Conservation (phyloP, 2,329 filamentous ascomycete genomes). For the Ceratocystis huliohia region DNA sequence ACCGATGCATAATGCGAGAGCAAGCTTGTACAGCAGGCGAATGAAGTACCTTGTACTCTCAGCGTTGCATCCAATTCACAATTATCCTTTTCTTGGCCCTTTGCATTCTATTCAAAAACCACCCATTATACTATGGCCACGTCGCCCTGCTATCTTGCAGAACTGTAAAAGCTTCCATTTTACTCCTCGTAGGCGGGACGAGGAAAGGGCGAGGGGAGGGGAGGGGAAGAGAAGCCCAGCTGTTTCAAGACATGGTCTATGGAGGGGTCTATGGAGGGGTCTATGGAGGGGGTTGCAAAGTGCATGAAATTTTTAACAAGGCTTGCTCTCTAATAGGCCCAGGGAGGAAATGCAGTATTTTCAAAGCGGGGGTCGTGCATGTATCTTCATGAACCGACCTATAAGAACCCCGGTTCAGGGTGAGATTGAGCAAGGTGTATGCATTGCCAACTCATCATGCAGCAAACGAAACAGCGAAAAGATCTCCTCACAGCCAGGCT, state of each 20-base stretch:
- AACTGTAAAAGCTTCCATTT: neutral
- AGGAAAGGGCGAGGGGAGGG: no score
- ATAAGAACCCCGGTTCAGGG: conserved; percentile 19
- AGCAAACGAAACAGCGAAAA: conserved; percentile 16
- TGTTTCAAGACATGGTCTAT: conserved; percentile 9
- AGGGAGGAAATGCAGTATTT: conserved; percentile 7
- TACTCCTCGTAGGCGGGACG: neutral
- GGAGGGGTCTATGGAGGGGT: conserved; percentile 6
- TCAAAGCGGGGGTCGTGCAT: conserved; percentile 18
- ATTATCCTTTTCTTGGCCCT: neutral
- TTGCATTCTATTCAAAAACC: neutral
- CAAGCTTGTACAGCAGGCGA: neutral
- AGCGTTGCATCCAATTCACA: neutral
- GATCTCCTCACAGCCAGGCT: neutral
- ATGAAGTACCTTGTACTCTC: conserved; percentile 12
- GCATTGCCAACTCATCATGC: conserved; percentile 22
- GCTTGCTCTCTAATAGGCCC: conserved; percentile 19
- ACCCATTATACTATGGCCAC: neutral
- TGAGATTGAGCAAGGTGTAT: conserved; percentile 20
- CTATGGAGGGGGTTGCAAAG: conserved; percentile 11
- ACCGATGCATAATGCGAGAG: neutral
- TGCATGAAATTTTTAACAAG: conserved; percentile 15
- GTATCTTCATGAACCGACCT: conserved; percentile 11
- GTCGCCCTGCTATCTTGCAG: neutral
- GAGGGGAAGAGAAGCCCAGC: neutral